Conservation (phyloP, 495 filamentous ascomycete species). For the Xylaria acuta region DNA sequence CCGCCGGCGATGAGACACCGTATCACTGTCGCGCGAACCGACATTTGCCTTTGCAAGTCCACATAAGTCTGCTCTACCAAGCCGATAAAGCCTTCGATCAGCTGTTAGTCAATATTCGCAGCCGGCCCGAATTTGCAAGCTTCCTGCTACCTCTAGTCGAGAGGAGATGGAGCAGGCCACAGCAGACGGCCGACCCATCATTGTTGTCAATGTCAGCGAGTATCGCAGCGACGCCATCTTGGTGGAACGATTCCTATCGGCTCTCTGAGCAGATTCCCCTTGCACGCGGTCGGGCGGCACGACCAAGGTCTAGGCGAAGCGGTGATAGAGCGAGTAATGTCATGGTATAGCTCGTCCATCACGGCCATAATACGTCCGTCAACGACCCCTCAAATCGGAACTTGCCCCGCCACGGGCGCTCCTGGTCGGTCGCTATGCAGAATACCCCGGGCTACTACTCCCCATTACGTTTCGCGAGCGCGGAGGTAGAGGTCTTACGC, state of each 20-base stretch:
- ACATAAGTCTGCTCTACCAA: neutral
- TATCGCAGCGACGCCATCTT: neutral
- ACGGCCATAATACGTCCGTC: neutral
- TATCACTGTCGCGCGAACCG: too few species aligned
- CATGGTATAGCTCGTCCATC: neutral
- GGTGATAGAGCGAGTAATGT: neutral
- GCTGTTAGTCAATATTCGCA: neutral
- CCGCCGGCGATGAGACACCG: neutral
- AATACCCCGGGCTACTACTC: neutral
- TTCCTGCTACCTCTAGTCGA: neutral
- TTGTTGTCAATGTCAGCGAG: neutral
- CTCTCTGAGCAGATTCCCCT: neutral
- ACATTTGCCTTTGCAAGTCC: neutral
- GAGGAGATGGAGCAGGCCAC: neutral
- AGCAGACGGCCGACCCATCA: neutral
- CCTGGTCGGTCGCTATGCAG: neutral
- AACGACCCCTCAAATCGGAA: neutral
- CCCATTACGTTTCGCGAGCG: neutral
- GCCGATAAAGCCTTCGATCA: neutral
- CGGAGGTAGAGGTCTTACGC: neutral
- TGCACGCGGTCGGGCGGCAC: conserved; percentile 4
- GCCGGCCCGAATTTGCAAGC: neutral
- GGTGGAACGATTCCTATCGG: neutral
- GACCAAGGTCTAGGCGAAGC: too few species aligned
- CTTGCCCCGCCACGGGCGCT: neutral